Base-by-base conservation (phyloP, 1,284 basidiomycete species). In the Malassezia furfur region DNA sequence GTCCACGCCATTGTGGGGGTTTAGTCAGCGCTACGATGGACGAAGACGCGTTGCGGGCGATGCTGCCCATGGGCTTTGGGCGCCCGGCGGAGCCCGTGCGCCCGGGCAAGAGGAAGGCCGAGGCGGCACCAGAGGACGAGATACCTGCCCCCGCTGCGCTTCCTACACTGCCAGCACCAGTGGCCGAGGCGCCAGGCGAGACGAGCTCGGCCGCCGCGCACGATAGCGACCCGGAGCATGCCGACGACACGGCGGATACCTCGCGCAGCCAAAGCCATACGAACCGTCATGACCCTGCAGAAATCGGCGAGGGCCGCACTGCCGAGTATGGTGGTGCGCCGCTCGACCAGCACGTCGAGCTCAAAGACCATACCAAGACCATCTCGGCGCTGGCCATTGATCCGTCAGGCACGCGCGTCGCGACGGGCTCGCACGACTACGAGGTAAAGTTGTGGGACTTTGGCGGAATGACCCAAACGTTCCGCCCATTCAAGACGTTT, bases 371-470 rank as follows among this genome's bases (percentile, higher is more conserved):
- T 74, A 85, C 83, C 15, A 98, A 81, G 79, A 88, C 93, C 45
- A 83, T 96, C 21, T 89, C 91, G 5, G 90, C 93, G 1, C 78
- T 99, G 25, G 82, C 88, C 0, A 79, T 98, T 37, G 94, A 99
- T 74, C 85, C 89, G 0, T 87, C 91, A 12, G 94, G 94, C 45
- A 89, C 91, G 3, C 84, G 94, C 30, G 78, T 99, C 30, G 79
- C 88, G 6, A 88, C 89, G 2, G 94, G 94, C 10, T 87, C 87
- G 15, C 86, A 96, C 76, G 94, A 99, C 77, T 96, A 96, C 72
- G 88, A 93, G 76, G 85, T 87, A 77, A 96, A 96, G 76, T 77
- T 98, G 50, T 99, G 91, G 91, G 94, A 99, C 76, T 98, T 98
- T 77, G 94, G 93, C 67, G 94, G 94, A 7, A 98, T 99, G 93